Percentiles rank a stretch among this genome's conserved stretches.
phyloP scores from a whole-genome alignment of 139 green algal genomes.

The Bryopsis sp. region DNA sequence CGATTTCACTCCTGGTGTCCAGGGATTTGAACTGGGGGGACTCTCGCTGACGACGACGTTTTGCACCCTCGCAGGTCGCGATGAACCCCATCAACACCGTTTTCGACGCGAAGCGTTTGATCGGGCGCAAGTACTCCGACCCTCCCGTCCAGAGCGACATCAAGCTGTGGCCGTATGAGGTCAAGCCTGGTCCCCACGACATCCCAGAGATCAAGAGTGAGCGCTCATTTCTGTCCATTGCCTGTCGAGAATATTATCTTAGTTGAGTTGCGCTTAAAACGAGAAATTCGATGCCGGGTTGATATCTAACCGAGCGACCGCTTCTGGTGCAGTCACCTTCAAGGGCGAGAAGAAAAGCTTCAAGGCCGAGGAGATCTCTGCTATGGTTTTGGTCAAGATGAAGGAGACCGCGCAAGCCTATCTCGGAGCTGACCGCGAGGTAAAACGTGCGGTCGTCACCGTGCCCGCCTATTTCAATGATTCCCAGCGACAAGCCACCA shows the following conservation, averaged over 20 bases:
- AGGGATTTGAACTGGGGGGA: conserved; percentile 23
- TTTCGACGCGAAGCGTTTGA: conserved; percentile 97
- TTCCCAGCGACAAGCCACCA: conserved; percentile 92
- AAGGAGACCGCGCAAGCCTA: conserved; percentile 84
- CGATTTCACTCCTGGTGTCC: no score
- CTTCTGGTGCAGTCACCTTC: conserved; percentile 68
- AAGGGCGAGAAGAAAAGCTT: conserved; percentile 92
- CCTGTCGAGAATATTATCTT: conserved; percentile 3
- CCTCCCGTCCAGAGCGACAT: conserved; percentile 81
- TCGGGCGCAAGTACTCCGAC: conserved; percentile 83
- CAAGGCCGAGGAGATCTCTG: conserved; percentile 88
- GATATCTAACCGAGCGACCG: not conserved
- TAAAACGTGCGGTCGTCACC: conserved; percentile 93
- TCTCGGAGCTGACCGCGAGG: conserved; percentile 47
- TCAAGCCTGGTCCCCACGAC: conserved; percentile 55
- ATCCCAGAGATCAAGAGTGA: conserved; percentile 79
- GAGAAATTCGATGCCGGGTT: not conserved
- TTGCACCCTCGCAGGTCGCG: conserved; percentile 23
- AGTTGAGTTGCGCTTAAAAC: not conserved
- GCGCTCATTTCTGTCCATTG: not conserved
- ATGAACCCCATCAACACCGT: conserved; percentile 96
- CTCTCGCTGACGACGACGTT: conserved; percentile 16
- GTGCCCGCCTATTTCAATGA: conserved; percentile 99
- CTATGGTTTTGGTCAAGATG: conserved; percentile 98
- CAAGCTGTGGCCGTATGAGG: conserved; percentile 84